Evolutionary conservation across 257 asterid genomes (phyloP).

Genomic region (Cordia subcordata): DNA sequence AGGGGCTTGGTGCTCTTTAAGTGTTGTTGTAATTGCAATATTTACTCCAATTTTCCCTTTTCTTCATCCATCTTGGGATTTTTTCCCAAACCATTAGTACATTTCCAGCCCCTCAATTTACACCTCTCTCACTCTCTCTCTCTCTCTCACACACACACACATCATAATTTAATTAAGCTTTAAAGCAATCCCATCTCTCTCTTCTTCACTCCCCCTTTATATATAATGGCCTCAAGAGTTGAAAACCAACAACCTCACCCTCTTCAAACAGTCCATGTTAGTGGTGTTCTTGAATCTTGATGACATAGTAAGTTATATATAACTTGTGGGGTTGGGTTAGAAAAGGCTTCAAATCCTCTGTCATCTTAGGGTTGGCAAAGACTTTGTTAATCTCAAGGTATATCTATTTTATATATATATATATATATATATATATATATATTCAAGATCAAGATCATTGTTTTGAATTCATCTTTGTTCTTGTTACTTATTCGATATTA

Average conservation of each 20-base stretch:
- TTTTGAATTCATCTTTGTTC: too few relatives aligned
- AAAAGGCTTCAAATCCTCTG: too few relatives aligned
- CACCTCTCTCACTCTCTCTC: slow-evolving; percentile 9
- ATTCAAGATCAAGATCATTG: too few relatives aligned
- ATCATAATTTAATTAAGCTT: slow-evolving; percentile 32
- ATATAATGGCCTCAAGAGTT: slow-evolving; percentile 28
- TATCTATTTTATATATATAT: too few relatives aligned
- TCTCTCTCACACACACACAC: slow-evolving; percentile 12
- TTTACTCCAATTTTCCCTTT: slow-evolving; percentile 55
- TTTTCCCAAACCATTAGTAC: slow-evolving; percentile 56
- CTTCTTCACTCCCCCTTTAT: slow-evolving; percentile 17
- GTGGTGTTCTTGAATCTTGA: too few relatives aligned
- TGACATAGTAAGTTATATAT: too few relatives aligned
- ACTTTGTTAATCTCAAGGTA: slow-evolving; percentile 2
- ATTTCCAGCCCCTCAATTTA: slow-evolving; percentile 35
- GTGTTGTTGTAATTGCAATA: slow-evolving; percentile 56
- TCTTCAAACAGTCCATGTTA: background rate
- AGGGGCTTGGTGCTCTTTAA: slow-evolving; percentile 40
- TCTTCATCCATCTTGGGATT: slow-evolving; percentile 53
- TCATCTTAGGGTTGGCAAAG: background rate
- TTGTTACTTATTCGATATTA: too few relatives aligned
- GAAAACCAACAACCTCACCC: slow-evolving; percentile 14
- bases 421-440: too few relatives aligned
- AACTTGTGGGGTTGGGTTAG: too few relatives aligned
- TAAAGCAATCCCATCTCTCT: slow-evolving; percentile 25